Conservation (phyloP, 2,329 filamentous ascomycete species). For the Paraphaeosphaeria minitans region DNA sequence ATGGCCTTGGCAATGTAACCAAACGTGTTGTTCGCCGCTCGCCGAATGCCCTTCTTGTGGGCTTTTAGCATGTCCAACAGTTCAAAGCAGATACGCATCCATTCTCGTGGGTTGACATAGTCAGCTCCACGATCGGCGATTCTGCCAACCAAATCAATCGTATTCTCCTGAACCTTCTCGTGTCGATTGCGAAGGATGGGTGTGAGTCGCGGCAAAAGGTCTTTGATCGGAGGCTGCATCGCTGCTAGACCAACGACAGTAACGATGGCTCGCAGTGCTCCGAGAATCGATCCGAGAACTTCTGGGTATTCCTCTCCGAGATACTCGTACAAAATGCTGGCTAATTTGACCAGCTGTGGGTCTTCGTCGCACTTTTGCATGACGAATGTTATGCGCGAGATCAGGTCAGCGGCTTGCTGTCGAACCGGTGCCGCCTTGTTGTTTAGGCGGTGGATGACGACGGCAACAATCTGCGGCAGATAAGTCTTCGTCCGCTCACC, state of each 20-base stretch:
- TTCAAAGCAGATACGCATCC: slow-evolving; percentile 99
- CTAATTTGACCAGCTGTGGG: slow-evolving; percentile 91
- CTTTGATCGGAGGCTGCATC: slow-evolving; percentile 98
- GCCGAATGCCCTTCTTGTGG: slow-evolving; percentile 98
- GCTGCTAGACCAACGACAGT: slow-evolving; percentile 97
- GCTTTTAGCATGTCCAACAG: slow-evolving; percentile 98
- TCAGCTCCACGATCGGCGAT: slow-evolving; percentile 97
- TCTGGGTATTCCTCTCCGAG: slow-evolving; percentile 98
- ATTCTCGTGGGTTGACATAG: slow-evolving; percentile 94
- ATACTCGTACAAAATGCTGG: slow-evolving; percentile 95
- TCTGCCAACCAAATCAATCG: slow-evolving; percentile 95
- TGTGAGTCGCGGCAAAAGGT: slow-evolving; percentile 89
- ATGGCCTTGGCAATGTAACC: slow-evolving; percentile 99
- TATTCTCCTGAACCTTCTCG: slow-evolving; percentile 99
- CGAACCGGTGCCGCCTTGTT: slow-evolving; percentile 97
- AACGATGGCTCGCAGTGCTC: slow-evolving; percentile 92
- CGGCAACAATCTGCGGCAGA: slow-evolving; percentile 93
- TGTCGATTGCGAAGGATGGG: slow-evolving; percentile 98
- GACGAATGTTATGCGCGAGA: slow-evolving; percentile 95
- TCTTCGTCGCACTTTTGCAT: slow-evolving; percentile 99
- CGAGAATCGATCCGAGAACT: slow-evolving; percentile 93
- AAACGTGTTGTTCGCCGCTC: slow-evolving; percentile 98
- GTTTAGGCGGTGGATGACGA: slow-evolving; percentile 94
- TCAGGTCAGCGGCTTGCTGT: slow-evolving; percentile 94
- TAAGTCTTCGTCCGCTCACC: slow-evolving; percentile 95